A percentile compares a stretch with the other conserved stretches of the same genome.
phyloP scores from a whole-genome alignment of 1,284 basidiomycete species.

The Omphalotus olearius region DNA sequence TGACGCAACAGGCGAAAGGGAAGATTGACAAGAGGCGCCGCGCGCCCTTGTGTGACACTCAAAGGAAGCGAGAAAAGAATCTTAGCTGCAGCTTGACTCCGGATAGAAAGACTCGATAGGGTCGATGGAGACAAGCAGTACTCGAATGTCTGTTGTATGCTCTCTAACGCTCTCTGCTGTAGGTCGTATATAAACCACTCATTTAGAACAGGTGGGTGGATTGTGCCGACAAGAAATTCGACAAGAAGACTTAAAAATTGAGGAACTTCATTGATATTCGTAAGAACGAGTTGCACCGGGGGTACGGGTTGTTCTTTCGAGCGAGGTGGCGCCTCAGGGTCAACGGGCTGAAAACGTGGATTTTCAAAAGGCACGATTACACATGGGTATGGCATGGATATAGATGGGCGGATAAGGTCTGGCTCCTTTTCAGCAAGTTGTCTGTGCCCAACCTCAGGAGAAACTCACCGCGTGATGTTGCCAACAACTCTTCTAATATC shows the following conservation, averaged over 20 bases:
- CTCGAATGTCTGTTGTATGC: conserved; percentile 39
- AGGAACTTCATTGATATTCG: conserved; percentile 34
- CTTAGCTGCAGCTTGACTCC: conserved; percentile 36
- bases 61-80: conserved; percentile 26
- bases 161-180: conserved; percentile 33
- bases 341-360: conserved; percentile 17
- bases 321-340: conserved; percentile 21
- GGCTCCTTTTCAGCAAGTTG: conserved; percentile 4
- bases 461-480: conserved; percentile 38
- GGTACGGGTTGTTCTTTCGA: conserved; percentile 13
- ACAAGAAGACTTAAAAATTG: conserved; percentile 42
- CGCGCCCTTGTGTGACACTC: not conserved
- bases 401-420: conserved; percentile 33
- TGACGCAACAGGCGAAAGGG: conserved; percentile 29
- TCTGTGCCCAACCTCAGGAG: not conserved
- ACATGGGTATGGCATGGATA: conserved; percentile 29
- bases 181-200: conserved; percentile 48
- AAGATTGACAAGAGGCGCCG: conserved; percentile 15
- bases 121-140: conserved; percentile 40
- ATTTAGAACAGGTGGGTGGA: conserved; percentile 36
- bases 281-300: conserved; percentile 33
- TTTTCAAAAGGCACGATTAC: conserved; percentile 25
- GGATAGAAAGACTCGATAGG: conserved; percentile 28
- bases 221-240: conserved; percentile 36
- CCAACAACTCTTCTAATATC: conserved; percentile 42